phyloP scores from a whole-genome alignment of 2,329 filamentous ascomycete genomes.

The Aspergillus sp. region DNA sequence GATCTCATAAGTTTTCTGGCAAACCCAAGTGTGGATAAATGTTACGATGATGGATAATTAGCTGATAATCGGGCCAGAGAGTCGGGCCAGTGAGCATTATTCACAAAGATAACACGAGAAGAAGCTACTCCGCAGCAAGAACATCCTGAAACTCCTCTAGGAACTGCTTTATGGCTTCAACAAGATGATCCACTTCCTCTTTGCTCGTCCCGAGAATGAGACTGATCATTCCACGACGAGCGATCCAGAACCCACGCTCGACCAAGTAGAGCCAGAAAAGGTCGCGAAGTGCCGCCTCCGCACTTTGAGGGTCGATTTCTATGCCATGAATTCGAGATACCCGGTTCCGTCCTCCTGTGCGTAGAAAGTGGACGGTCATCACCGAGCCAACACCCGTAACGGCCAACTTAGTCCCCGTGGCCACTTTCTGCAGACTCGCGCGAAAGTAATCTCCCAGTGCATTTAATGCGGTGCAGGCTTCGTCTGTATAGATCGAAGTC shows the following conservation, averaged over 20 bases:
- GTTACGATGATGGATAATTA: too few species aligned
- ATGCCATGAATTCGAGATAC: background rate
- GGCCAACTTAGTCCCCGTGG: background rate
- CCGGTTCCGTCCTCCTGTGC: background rate
- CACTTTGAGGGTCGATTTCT: background rate
- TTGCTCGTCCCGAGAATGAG: slow-evolving; percentile 2
- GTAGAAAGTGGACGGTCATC: slow-evolving; percentile 7
- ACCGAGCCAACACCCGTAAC: slow-evolving; percentile 1
- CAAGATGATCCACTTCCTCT: background rate
- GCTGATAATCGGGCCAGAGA: too few species aligned
- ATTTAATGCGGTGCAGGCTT: slow-evolving; percentile 1
- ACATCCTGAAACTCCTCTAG: background rate
- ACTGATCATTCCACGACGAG: slow-evolving; percentile 6
- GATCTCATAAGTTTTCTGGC: too few species aligned
- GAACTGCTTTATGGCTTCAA: background rate
- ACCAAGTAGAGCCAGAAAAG: slow-evolving; percentile 6
- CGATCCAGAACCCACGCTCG: slow-evolving; percentile 10
- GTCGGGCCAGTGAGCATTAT: too few species aligned
- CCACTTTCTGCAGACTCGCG: background rate
- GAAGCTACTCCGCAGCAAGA: background rate
- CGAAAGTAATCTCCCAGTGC: background rate
- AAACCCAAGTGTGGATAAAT: too few species aligned
- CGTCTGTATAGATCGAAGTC: slow-evolving; percentile 1
- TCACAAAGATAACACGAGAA: background rate
- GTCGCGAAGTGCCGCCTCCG: background rate